Conservation (phyloP, 2,329 filamentous ascomycete genomes). For the Ophiocordyceps polyrhachis-furcata region DNA sequence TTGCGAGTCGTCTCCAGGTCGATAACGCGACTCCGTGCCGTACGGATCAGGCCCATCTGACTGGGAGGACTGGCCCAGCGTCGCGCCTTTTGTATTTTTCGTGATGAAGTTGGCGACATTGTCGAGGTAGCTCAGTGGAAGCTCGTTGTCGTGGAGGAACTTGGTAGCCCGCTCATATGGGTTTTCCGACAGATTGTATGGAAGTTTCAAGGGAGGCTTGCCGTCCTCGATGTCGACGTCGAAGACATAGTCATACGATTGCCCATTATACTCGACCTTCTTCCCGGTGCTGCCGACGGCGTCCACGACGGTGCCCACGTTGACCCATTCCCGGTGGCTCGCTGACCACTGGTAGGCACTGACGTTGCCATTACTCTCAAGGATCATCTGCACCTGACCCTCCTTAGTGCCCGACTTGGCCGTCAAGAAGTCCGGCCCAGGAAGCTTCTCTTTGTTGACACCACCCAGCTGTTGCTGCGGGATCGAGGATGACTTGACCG, state of each 20-base stretch:
- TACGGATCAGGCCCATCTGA: slow-evolving; percentile 48
- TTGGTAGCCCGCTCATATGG: slow-evolving; percentile 82
- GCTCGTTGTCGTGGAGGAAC: slow-evolving; percentile 76
- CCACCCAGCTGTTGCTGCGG: slow-evolving; percentile 68
- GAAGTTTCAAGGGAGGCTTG: slow-evolving; percentile 80
- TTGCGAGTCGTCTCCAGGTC: slow-evolving; percentile 37
- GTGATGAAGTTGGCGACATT: slow-evolving; percentile 87
- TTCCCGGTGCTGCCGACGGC: slow-evolving; percentile 65
- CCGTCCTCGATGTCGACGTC: slow-evolving; percentile 93
- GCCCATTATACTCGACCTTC: slow-evolving; percentile 58
- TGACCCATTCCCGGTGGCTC: slow-evolving; percentile 55
- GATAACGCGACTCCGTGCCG: slow-evolving; percentile 61
- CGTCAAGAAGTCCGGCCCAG: slow-evolving; percentile 70
- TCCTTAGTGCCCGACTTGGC: slow-evolving; percentile 82
- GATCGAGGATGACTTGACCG: slow-evolving; percentile 68
- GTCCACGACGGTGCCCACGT: slow-evolving; percentile 88
- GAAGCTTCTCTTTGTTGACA: slow-evolving; percentile 82
- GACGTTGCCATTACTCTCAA: slow-evolving; percentile 60
- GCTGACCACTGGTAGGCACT: slow-evolving; percentile 79
- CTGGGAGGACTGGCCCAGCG: slow-evolving; percentile 44
- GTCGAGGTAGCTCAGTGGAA: slow-evolving; percentile 74
- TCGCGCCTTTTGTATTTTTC: slow-evolving; percentile 73
- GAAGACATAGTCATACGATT: slow-evolving; percentile 92
- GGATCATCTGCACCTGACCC: slow-evolving; percentile 85
- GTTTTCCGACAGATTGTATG: slow-evolving; percentile 82